Evolutionary conservation across 2,329 filamentous ascomycete species (phyloP).

Genomic region (Beauveria sp.): DNA sequence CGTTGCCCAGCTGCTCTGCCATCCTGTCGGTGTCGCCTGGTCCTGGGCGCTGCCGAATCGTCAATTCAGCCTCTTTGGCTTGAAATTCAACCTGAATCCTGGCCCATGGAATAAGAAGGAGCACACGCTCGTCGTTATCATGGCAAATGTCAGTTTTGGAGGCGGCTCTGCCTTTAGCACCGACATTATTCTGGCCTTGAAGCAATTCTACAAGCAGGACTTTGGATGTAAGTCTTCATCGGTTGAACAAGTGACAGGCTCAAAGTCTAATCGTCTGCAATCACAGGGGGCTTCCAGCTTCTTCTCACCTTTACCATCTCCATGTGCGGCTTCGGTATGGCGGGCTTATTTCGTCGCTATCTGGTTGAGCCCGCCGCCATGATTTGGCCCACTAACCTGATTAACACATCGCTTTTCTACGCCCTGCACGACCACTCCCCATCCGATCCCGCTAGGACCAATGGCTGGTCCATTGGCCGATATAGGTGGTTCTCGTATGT

Average conservation of each 20-base stretch:
- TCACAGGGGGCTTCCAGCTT: constrained; percentile 35
- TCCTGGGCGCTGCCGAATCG: constrained; percentile 31
- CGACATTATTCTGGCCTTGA: constrained; percentile 36
- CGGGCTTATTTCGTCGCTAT: constrained; percentile 43
- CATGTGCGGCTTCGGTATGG: constrained; percentile 31
- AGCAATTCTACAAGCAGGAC: constrained; percentile 31
- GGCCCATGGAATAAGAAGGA: constrained; percentile 41
- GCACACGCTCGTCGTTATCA: constrained; percentile 37
- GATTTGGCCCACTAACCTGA: constrained; percentile 50
- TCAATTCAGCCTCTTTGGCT: constrained; percentile 17
- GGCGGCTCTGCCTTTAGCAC: constrained; percentile 34
- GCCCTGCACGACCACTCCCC: constrained; percentile 35
- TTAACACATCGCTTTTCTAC: constrained; percentile 40
- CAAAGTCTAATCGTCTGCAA: constrained; percentile 59
- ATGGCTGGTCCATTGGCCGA: constrained; percentile 38
- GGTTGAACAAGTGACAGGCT: constrained; percentile 43
- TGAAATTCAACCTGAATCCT: constrained; percentile 27
- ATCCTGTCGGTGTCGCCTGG: constrained; percentile 32
- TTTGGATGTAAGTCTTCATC: constrained; percentile 19
- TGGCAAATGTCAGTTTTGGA: constrained; percentile 40
- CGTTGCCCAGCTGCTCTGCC: constrained; percentile 37
- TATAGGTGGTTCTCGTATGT: constrained; percentile 40
- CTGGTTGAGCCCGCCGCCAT: constrained; percentile 52
- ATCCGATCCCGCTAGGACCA: constrained; percentile 31
- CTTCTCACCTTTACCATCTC: constrained; percentile 31